These are phyloP conservation scores for Globisporangium rhizosaccharum DNA, from an alignment of 352 stramenopile species.

Conservation along the genomic window DNA sequence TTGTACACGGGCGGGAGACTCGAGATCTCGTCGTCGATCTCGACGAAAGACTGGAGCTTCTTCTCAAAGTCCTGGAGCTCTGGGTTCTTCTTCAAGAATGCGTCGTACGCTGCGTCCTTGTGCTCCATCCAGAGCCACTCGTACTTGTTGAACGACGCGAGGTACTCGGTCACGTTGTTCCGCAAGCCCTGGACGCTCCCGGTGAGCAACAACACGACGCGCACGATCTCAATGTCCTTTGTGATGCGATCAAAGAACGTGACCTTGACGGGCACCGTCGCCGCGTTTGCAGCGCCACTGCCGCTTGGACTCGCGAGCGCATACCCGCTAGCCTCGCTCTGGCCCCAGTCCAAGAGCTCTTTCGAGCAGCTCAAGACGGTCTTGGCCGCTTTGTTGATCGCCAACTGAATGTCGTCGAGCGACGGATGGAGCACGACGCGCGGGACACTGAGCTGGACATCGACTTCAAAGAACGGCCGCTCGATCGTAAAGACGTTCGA, in stretches of 20 bases:
- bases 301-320: not conserved
- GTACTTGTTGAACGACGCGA: slow-evolving; percentile 93
- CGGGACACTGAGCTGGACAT: slow-evolving; percentile 94
- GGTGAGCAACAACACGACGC: slow-evolving; percentile 95
- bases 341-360: slow-evolving; percentile 93
- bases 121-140: slow-evolving; percentile 98
- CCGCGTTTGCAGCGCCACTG: not conserved
- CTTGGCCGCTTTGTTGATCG: slow-evolving; percentile 96
- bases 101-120: slow-evolving; percentile 93
- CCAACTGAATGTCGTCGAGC: slow-evolving; percentile 96
- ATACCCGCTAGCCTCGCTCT: slow-evolving; percentile 42
- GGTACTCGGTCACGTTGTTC: slow-evolving; percentile 97
- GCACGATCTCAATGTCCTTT: slow-evolving; percentile 98
- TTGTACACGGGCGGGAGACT: slow-evolving; percentile 86
- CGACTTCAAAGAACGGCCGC: slow-evolving; percentile 97
- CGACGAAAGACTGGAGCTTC: slow-evolving; percentile 94
- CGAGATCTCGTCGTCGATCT: slow-evolving; percentile 94
- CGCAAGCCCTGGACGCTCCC: slow-evolving; percentile 96
- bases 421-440: slow-evolving; percentile 93
- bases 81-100: slow-evolving; percentile 92
- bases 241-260: slow-evolving; percentile 98
- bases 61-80: slow-evolving; percentile 96
- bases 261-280: slow-evolving; percentile 22
- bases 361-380: slow-evolving; percentile 97
- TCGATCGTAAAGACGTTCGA: slow-evolving; percentile 90